Evolutionary conservation across 495 filamentous ascomycete species (phyloP).

Genomic region (Oleoguttula mirabilis): DNA sequence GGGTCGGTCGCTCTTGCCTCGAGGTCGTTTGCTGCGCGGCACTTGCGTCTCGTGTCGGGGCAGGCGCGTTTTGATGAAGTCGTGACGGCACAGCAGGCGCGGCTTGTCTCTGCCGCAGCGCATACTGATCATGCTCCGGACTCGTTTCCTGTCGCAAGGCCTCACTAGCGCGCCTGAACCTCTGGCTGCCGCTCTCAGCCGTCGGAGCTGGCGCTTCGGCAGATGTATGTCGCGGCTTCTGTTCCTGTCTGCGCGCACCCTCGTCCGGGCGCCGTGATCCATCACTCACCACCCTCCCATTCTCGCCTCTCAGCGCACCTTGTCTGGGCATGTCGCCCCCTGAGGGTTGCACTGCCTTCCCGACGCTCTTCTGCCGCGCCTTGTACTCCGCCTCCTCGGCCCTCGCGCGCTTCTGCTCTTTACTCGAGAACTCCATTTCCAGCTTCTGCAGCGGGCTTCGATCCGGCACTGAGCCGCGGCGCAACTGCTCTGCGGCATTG

Average conservation of each 20-base stretch:
- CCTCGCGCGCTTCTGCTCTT: constrained; percentile 76
- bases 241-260: too few species aligned
- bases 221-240: too few species aligned
- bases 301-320: constrained; percentile 3
- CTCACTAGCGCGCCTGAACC: constrained; percentile 2
- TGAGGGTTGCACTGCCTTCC: too few species aligned
- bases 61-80: too few species aligned
- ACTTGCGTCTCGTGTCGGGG: too few species aligned
- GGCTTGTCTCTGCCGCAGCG: not conserved
- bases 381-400: constrained; percentile 65
- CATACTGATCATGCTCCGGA: not conserved
- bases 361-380: constrained; percentile 38
- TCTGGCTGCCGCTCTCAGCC: not conserved
- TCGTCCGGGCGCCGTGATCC: constrained; percentile 1
- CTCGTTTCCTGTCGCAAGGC: not conserved
- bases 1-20: too few species aligned
- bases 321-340: constrained; percentile 1
- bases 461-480: constrained; percentile 51
- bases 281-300: constrained; percentile 13
- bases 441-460: constrained; percentile 85
- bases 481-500: constrained; percentile 1
- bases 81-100: too few species aligned
- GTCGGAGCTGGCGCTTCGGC: too few species aligned
- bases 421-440: constrained; percentile 75
- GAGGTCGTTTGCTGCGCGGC: too few species aligned